Evolutionary conservation across 1,284 basidiomycete species (phyloP).

Genomic region (Vanrija humicola): DNA sequence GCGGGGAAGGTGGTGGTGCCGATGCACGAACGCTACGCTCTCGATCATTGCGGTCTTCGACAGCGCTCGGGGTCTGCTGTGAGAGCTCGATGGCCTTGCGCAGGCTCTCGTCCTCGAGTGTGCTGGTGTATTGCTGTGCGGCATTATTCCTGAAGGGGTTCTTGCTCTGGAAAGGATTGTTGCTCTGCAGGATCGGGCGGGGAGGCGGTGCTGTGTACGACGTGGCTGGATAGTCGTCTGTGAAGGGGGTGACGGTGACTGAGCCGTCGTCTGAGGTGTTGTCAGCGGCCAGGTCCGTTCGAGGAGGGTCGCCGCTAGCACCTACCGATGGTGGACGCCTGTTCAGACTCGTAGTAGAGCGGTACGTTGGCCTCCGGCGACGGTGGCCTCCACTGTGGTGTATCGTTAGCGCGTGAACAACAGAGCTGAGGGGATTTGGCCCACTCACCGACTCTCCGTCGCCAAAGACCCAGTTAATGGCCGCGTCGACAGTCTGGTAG

Average conservation of each 20-base stretch:
- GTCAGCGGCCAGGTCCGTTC: background rate
- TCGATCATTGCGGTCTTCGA: slow-evolving; percentile 15
- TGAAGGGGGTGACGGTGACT: background rate
- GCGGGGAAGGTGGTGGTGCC: slow-evolving; percentile 39
- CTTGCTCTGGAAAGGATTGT: slow-evolving; percentile 22
- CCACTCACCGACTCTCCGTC: slow-evolving; percentile 33
- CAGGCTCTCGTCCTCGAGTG: slow-evolving; percentile 23
- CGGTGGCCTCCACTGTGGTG: slow-evolving; percentile 9
- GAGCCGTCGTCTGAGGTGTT: background rate
- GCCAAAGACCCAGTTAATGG: slow-evolving; percentile 46
- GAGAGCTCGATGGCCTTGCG: slow-evolving; percentile 21
- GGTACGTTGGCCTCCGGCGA: background rate
- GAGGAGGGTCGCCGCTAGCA: background rate
- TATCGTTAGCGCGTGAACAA: background rate
- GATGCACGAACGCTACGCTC: slow-evolving; percentile 37
- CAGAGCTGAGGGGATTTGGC: too few species aligned
- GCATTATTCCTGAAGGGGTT: slow-evolving; percentile 21
- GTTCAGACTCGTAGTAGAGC: background rate
- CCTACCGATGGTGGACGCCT: background rate
- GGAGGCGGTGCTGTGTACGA: background rate
- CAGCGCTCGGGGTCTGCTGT: slow-evolving; percentile 2
- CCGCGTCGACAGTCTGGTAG: slow-evolving; percentile 31
- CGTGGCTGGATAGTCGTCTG: background rate
- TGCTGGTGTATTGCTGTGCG: slow-evolving; percentile 4
- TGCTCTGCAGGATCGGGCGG: background rate